phyloP scores from a whole-genome alignment of 2,329 filamentous ascomycete species.

The Colletotrichum karsti region DNA sequence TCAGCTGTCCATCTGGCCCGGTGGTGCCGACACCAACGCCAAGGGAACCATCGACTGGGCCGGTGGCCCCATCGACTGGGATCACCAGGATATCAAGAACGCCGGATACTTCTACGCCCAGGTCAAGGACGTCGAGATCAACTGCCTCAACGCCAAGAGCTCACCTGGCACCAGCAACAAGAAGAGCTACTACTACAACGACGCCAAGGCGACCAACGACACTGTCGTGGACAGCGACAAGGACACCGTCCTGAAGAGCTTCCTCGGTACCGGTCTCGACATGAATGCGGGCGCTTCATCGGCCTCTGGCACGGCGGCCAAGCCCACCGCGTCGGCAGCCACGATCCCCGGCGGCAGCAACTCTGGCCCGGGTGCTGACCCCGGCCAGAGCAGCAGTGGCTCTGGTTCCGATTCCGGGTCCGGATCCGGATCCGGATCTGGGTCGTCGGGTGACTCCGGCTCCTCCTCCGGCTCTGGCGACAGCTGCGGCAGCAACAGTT shows the following conservation, averaged over 20 bases:
- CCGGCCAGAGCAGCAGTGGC: conserved; percentile 30
- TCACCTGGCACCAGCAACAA: conserved; percentile 74
- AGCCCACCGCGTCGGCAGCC: conserved; percentile 24
- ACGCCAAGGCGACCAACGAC: conserved; percentile 73
- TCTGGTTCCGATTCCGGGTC: conserved; percentile 26
- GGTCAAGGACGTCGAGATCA: conserved; percentile 79
- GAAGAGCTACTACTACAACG: conserved; percentile 80
- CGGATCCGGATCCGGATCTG: conserved; percentile 23
- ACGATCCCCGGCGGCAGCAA: conserved; percentile 41
- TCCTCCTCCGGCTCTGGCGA: conserved; percentile 25
- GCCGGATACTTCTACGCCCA: conserved; percentile 90
- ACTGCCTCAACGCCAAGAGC: conserved; percentile 78
- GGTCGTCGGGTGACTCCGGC: conserved; percentile 13
- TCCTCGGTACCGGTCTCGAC: conserved; percentile 83
- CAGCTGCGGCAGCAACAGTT: conserved; percentile 45
- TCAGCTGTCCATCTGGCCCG: conserved; percentile 96
- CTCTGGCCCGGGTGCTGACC: conserved; percentile 36
- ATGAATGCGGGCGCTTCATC: conserved; percentile 57
- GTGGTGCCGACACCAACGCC: conserved; percentile 80
- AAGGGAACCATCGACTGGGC: conserved; percentile 91
- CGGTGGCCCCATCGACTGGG: conserved; percentile 90
- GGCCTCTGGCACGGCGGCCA: conserved; percentile 26
- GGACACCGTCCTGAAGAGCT: conserved; percentile 78
- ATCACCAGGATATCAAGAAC: conserved; percentile 79
- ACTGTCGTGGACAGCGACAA: conserved; percentile 81